These are phyloP conservation scores for Chlorella sp. DNA, from an alignment of 139 green algal genomes.

Conservation along the genomic window DNA sequence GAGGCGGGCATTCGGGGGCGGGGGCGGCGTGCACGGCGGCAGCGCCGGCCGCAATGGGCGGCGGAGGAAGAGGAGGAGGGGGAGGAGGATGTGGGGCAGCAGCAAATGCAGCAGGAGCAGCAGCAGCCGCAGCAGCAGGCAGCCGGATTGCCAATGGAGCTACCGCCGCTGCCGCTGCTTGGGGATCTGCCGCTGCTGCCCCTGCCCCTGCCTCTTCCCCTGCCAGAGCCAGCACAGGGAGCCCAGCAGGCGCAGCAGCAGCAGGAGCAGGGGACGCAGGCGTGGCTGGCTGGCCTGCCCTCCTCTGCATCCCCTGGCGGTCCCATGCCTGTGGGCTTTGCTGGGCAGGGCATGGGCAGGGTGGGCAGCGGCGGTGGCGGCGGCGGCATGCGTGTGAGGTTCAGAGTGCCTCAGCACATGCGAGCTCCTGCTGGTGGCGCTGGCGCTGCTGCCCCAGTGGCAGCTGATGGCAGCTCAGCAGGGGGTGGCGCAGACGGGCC, in stretches of 20 bases:
- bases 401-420: constrained; percentile 9
- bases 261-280: neutral
- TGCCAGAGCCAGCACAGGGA: neutral
- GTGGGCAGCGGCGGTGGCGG: neutral
- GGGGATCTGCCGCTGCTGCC: neutral
- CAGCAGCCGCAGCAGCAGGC: neutral
- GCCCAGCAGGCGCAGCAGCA: neutral
- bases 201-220: neutral
- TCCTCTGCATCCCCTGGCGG: neutral
- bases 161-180: neutral
- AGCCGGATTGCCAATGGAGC: neutral
- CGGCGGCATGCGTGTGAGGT: constrained; percentile 4
- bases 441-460: neutral
- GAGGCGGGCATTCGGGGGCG: neutral
- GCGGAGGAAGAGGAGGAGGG: neutral
- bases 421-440: neutral
- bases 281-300: neutral
- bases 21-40: neutral
- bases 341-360: neutral
- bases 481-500: neutral
- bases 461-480: neutral
- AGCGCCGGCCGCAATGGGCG: neutral
- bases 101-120: neutral
- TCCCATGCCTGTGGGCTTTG: neutral
- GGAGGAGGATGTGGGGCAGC: neutral